Evolutionary conservation across 2,329 filamentous ascomycete species (phyloP), one percentile per base, ranked within the genome.

Genomic region (Juglanconis sp.): DNA sequence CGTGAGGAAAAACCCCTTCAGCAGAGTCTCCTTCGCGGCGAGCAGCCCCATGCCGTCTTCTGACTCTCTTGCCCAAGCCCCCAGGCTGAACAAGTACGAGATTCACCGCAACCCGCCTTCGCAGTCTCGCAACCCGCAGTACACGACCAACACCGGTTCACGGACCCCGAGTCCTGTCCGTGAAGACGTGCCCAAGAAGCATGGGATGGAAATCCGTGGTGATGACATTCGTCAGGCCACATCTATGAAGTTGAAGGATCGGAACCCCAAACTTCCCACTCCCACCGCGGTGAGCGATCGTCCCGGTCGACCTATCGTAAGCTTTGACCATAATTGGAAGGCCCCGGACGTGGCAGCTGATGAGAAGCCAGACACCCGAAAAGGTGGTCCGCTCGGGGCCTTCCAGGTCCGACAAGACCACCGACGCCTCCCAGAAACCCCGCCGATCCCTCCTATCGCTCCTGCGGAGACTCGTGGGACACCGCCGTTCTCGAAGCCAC

Each of bases 281-380:
- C 94, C 94, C 65, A 91, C 90, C 57, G 88, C 91, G 70, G 93
- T 98, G 74, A 97, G 92, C 78, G 90, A 97, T 77, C 90, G 84
- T 71, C 89, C 90, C 68, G 92, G 92, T 68, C 87, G 94, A 72
- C 94, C 94, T 65, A 98, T 98, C 80, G 94, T 98, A 81, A 98
- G 94, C 83, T 98, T 98, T 82, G 85, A 96, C 76, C 85, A 85
- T 70, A 85, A 89, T 72, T 96, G 91, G 87, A 89, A 87, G 80
- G 84, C 87, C 71, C 85, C 87, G 72, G 87, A 90, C 72, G 80
- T 84, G 79, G 80, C 79, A 75, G 81, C 89, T 81, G 88, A 92
- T 85, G 76, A 85, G 78, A 89, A 88, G 75, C 79, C 83, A 77
- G 80, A 81, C 73, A 62, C 56, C 60, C 51, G 51, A 56, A 61